These are phyloP conservation scores for Dacryopinax spathularia DNA, from an alignment of 768 basidiomycete genomes.

Conservation along the genomic window DNA sequence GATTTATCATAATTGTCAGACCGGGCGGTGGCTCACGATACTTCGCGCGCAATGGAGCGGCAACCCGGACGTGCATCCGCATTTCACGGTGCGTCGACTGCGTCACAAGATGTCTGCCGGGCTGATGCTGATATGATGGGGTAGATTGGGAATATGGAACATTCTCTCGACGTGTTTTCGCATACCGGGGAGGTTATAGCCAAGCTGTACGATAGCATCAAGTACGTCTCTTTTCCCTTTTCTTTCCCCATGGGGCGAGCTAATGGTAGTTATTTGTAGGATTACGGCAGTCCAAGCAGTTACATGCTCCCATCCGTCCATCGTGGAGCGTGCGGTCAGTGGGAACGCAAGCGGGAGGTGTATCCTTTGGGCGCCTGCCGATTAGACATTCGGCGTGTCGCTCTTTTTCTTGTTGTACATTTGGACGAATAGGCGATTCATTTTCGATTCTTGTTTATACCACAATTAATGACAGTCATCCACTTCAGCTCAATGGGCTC, in stretches of 20 bases:
- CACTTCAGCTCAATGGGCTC: too few relatives aligned
- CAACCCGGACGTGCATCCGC: constrained; percentile 66
- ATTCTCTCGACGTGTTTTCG: constrained; percentile 58
- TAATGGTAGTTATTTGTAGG: constrained; percentile 24
- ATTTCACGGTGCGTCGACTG: constrained; percentile 51
- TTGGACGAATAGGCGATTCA: too few relatives aligned
- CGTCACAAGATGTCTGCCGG: neutral
- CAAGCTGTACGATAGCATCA: constrained; percentile 40
- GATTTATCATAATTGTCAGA: constrained; percentile 65
- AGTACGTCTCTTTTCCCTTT: constrained; percentile 27
- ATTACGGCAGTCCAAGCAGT: constrained; percentile 80
- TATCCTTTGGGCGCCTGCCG: constrained; percentile 54
- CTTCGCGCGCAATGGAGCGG: constrained; percentile 64
- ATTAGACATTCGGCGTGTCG: neutral
- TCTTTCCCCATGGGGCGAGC: neutral
- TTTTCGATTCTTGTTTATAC: too few relatives aligned
- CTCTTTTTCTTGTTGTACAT: too few relatives aligned
- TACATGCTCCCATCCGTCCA: constrained; percentile 67
- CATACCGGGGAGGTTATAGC: constrained; percentile 65
- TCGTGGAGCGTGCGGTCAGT: constrained; percentile 58
- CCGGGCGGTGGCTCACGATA: constrained; percentile 66
- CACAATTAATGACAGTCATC: too few relatives aligned
- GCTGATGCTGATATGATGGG: neutral
- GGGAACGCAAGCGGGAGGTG: constrained; percentile 72
- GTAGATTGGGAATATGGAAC: constrained; percentile 67